These are phyloP conservation scores for Lycium barbarum DNA, from an alignment of 257 asterid species.

Conservation along the genomic window DNA sequence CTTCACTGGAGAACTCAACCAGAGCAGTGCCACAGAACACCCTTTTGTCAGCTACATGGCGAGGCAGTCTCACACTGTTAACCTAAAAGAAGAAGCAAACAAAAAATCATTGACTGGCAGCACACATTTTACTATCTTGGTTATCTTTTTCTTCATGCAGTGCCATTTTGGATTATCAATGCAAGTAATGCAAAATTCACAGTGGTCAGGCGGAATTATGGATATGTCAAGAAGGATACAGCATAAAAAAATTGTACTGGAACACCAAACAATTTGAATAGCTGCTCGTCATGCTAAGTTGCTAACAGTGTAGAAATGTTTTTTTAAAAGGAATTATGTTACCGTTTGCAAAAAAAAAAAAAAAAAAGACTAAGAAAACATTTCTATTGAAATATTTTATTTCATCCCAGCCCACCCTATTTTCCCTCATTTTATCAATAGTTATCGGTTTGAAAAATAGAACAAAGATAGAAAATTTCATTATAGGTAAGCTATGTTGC, in stretches of 20 bases:
- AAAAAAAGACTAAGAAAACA: not conserved
- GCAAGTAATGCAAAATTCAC: not conserved
- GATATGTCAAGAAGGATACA: not conserved
- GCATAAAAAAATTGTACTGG: not conserved
- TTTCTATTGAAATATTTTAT: not conserved
- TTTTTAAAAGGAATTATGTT: not conserved
- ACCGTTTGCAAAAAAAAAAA: too few species aligned
- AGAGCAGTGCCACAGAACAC: conserved; percentile 88
- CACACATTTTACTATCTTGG: not conserved
- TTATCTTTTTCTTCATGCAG: not conserved
- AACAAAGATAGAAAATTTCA: not conserved
- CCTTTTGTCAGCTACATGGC: conserved; percentile 88
- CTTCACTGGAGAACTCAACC: conserved; percentile 85
- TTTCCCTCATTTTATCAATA: not conserved
- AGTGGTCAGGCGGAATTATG: not conserved
- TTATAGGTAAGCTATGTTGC: not conserved
- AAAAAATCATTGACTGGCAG: not conserved
- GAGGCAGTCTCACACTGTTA: conserved; percentile 97
- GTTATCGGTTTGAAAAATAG: not conserved
- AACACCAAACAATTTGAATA: not conserved
- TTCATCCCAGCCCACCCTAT: not conserved
- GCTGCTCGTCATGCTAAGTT: not conserved
- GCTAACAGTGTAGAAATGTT: not conserved
- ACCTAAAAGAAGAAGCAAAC: conserved; percentile 55
- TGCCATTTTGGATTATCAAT: not conserved